These are phyloP conservation scores for Acacia confusa DNA, from an alignment of 306 rosid species.

Conservation along the genomic window DNA sequence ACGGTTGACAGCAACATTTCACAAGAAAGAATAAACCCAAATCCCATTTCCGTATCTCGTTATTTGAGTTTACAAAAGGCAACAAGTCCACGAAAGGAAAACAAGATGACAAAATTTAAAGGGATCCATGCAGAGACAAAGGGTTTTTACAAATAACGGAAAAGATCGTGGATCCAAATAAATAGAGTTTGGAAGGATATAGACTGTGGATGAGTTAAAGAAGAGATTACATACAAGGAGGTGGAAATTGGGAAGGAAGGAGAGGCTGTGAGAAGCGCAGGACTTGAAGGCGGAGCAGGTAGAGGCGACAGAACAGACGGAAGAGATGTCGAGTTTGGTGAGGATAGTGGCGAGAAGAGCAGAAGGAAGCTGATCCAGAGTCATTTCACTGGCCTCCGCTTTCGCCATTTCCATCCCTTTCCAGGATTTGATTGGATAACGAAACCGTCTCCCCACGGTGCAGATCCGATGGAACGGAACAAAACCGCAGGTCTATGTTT, in stretches of 20 bases:
- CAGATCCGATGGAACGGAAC: background rate
- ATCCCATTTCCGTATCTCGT: background rate
- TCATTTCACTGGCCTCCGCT: constrained; percentile 23
- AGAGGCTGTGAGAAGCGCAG: constrained; percentile 63
- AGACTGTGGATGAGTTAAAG: background rate
- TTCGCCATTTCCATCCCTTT: constrained; percentile 26
- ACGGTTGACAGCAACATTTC: background rate
- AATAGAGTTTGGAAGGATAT: background rate
- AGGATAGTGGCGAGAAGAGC: constrained; percentile 65
- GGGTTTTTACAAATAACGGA: background rate
- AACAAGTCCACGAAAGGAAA: background rate
- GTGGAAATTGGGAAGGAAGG: constrained; percentile 72
- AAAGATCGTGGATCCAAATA: background rate
- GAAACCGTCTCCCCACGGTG: background rate
- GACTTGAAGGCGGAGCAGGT: constrained; percentile 65
- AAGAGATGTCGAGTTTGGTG: constrained; percentile 78
- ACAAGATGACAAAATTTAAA: background rate
- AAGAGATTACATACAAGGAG: constrained; percentile 52
- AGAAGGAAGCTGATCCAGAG: constrained; percentile 64
- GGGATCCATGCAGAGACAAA: background rate
- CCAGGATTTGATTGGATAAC: background rate
- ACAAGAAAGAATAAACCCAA: background rate
- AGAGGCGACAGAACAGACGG: constrained; percentile 72
- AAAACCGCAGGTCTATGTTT: background rate
- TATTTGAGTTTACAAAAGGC: background rate